Evolutionary conservation across 805 yeast species (phyloP).

Genomic region (Candida sonorensis): DNA sequence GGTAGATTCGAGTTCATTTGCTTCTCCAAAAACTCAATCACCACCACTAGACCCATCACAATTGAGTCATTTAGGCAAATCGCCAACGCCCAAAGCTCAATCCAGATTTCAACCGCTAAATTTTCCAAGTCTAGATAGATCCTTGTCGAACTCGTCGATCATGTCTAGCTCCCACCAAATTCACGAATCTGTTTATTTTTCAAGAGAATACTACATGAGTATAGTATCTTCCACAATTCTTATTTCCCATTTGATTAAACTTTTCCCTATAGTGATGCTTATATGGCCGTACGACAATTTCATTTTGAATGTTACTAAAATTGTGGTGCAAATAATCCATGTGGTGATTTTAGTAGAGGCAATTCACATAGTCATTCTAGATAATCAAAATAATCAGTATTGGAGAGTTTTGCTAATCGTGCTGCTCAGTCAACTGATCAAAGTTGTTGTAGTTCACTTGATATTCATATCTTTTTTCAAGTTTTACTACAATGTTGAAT

Average conservation of each 20-base stretch:
- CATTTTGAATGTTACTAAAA: constrained; percentile 34
- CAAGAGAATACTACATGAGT: constrained; percentile 24
- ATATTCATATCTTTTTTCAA: constrained; percentile 14
- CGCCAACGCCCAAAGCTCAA: neutral
- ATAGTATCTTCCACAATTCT: constrained; percentile 62
- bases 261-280: constrained; percentile 86
- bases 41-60: constrained; percentile 4
- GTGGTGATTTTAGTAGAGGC: constrained; percentile 26
- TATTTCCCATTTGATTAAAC: constrained; percentile 70
- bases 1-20: no score
- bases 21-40: neutral
- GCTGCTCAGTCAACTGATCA: constrained; percentile 16
- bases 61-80: neutral
- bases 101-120: constrained; percentile 3
- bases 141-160: constrained; percentile 1
- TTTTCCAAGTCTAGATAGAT: constrained; percentile 2
- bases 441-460: constrained; percentile 15
- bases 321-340: constrained; percentile 26
- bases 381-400: constrained; percentile 20
- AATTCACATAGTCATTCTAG: constrained; percentile 24
- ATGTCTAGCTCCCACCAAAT: no score
- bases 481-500: constrained; percentile 14
- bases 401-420: constrained; percentile 24
- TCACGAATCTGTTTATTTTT: no score
- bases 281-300: constrained; percentile 96